Base-by-base conservation (phyloP, 2,329 filamentous ascomycete genomes). In the Penicillium sp. region DNA sequence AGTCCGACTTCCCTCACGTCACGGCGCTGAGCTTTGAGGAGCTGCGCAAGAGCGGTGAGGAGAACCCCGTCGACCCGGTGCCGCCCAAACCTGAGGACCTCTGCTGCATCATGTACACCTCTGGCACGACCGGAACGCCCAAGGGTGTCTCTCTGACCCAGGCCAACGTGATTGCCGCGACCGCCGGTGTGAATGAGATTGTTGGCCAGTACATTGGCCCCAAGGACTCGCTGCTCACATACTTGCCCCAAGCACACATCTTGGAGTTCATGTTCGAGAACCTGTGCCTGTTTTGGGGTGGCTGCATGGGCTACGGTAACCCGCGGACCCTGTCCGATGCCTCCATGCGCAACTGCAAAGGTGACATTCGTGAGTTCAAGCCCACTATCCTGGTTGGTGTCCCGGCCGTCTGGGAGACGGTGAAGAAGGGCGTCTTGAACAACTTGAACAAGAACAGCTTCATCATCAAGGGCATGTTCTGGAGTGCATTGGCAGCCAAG, bases 261-360 rank as follows among this genome's bases (percentile, higher is more conserved):
- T 83, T 98, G 61, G 93, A 98, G 70, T 93, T 95, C 69, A 86
- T 91, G 49, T 88, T 98, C 56, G 93, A 98, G 72, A 96, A 95
- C 67, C 76, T 91, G 6, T 88, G 86, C 48, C 71, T 98, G 51
- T 93, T 84, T 72, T 87, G 91, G 76, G 93, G 93, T 58, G 90
- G 85, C 58, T 90, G 86, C 26, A 84, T 98, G 74, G 93, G 93
- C 47, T 97, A 97, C 68, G 93, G 91, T 50, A 91, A 87, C 66
- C 85, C 89, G 14, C 84, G 88, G 61, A 97, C 93, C 0, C 77
- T 98, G 45, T 87, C 90, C 6, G 91, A 97, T 65, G 71, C 75
- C 3, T 94, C 87, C 16, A 86, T 95, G 70, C 84, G 85, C 56
- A 93, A 97, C 70, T 96, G 87, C 74, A 82, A 84, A 57, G 91